Percentiles rank a stretch among this genome's conserved stretches.
These are phyloP conservation scores for Excoecaria agallocha DNA, from an alignment of 345 rosid genomes.

Conservation along the genomic window DNA sequence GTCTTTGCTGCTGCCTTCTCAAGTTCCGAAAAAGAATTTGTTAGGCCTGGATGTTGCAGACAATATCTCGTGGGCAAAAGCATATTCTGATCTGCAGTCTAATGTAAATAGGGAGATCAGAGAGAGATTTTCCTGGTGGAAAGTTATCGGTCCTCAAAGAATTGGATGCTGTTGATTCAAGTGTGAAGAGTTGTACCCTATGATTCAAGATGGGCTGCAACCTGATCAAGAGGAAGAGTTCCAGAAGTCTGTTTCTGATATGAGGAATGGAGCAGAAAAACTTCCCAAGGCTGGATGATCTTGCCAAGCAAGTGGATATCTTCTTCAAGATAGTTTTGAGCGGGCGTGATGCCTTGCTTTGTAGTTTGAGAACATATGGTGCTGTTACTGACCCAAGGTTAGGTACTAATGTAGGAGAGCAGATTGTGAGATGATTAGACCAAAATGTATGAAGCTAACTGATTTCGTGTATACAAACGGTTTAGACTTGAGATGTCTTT, in stretches of 20 bases:
- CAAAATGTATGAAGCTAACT: constrained; percentile 23
- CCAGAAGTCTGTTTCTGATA: constrained; percentile 34
- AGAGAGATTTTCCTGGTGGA: constrained; percentile 37
- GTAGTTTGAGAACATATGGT: constrained; percentile 59
- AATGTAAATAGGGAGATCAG: constrained; percentile 52
- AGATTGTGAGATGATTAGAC: constrained; percentile 17
- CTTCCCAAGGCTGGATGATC: constrained; percentile 58
- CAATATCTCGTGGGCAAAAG: constrained; percentile 56
- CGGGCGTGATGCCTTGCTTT: constrained; percentile 82
- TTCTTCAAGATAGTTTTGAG: constrained; percentile 74
- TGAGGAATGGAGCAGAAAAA: constrained; percentile 42
- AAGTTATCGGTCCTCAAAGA: constrained; percentile 52
- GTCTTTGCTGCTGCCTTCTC: constrained; percentile 74
- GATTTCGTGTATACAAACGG: constrained; percentile 11
- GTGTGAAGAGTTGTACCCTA: constrained; percentile 55
- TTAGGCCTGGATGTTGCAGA: constrained; percentile 49
- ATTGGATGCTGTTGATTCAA: constrained; percentile 54
- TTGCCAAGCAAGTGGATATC: constrained; percentile 63
- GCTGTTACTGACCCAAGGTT: constrained; percentile 25
- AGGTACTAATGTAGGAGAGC: constrained; percentile 36
- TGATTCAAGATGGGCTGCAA: constrained; percentile 52
- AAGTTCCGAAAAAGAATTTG: constrained; percentile 52
- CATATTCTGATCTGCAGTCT: constrained; percentile 51
- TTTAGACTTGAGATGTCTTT: constrained; percentile 26
- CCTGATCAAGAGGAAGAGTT: constrained; percentile 38